Evolutionary conservation across 2,329 filamentous ascomycete genomes (phyloP), one percentile per base, ranked within the genome.

Genomic region (Sporothrix protearum): DNA sequence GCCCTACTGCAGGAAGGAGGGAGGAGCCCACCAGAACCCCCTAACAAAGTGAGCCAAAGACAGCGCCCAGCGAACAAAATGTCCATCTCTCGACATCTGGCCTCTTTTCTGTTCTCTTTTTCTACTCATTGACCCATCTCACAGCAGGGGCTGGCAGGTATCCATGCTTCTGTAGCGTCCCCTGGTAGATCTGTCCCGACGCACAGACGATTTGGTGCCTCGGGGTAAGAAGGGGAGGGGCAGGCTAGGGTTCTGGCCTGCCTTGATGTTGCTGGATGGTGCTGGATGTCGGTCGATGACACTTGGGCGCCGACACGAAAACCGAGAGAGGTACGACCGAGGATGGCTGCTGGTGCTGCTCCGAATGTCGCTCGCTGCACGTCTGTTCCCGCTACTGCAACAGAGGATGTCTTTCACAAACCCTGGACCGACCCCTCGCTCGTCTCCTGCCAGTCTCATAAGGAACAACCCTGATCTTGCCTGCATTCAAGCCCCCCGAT

Each of bases 121-220:
- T 66, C 42, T 14, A 49, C 36, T 45, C 22, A n/a, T 30, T 12
- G 47, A 66, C 16, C 16, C 39, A 45, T 49, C 39, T 30, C 39
- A 14, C 51, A 39, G 33, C 49, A 57, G 33, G 33, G 49, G 45
- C 49, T 53, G 42, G 61, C 63, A 67, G n/a, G 64, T 47, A 28
- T 64, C 63, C 68, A 55, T 55, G 49, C 66, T 69, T 47, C 33
- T 69, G 42, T 70, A 53, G 57, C 55, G 57, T 64, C 22, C 25
- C 33, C 42, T 49, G 42, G 63, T 33, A 71, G 69, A 71, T 71
- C 69, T 49, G 69, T 71, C 59, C 69, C 69, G 59, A 66, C 69
- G 69, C 69, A 70, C 57, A 42, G 57, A 70, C 57, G 45, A 70
- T 70, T 64, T 64, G 42, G 57, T 53, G 64, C 28, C 63, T 67